phyloP scores from a whole-genome alignment of 2,329 filamentous ascomycete genomes.

The Hymenoscyphus fraxineus region DNA sequence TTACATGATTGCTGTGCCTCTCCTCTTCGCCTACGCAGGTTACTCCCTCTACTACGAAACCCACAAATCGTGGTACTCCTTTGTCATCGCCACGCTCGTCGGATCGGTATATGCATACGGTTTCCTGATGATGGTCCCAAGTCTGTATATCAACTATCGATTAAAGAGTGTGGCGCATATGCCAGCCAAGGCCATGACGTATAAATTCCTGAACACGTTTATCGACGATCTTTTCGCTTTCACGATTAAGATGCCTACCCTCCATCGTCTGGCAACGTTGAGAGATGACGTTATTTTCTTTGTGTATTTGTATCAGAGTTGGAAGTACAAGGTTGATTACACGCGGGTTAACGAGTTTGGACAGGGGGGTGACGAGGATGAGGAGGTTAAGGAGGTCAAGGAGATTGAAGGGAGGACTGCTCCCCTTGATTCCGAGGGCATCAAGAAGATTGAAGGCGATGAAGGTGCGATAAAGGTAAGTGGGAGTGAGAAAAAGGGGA shows the following conservation, averaged over 20 bases:
- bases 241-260: conserved; percentile 97
- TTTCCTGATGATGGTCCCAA: conserved; percentile 98
- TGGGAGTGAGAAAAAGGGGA: conserved; percentile 46
- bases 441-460: conserved; percentile 30
- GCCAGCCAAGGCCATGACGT: conserved; percentile 93
- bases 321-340: conserved; percentile 88
- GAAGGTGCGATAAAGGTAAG: conserved; percentile 41
- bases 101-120: conserved; percentile 97
- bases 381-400: conserved; percentile 51
- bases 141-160: conserved; percentile 97
- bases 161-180: conserved; percentile 95
- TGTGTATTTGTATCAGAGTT: conserved; percentile 91
- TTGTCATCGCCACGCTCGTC: conserved; percentile 89
- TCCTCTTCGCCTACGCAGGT: conserved; percentile 81
- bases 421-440: conserved; percentile 22
- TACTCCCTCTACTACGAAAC: conserved; percentile 91
- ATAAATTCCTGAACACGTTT: conserved; percentile 98
- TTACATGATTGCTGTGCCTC: conserved; percentile 84
- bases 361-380: conserved; percentile 91
- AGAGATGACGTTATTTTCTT: conserved; percentile 98
- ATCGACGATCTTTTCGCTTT: conserved; percentile 98
- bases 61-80: conserved; percentile 98
- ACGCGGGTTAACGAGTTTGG: conserved; percentile 95
- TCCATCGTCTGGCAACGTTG: conserved; percentile 88
- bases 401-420: conserved; percentile 32